Conservation (phyloP, 2,329 filamentous ascomycete species). For the Harringtonia aguacate region DNA sequence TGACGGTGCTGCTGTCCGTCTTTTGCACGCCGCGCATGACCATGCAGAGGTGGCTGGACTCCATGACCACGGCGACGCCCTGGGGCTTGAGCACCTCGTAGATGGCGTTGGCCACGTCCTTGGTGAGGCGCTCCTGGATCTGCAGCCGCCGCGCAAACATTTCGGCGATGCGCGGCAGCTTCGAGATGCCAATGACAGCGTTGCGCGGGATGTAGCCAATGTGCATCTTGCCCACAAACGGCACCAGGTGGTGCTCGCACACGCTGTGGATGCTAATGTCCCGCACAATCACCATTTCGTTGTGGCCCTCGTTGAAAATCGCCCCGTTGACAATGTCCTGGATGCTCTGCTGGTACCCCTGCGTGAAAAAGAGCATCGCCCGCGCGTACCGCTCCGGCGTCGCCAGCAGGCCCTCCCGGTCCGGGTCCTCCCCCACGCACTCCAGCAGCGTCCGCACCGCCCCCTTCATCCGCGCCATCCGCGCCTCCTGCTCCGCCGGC, state of each 20-base stretch:
- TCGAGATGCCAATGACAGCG: constrained; percentile 89
- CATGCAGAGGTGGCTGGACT: constrained; percentile 95
- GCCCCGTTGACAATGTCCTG: constrained; percentile 85
- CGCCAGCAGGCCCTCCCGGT: constrained; percentile 52
- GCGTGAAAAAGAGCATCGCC: constrained; percentile 90
- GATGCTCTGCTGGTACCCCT: constrained; percentile 93
- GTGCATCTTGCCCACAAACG: constrained; percentile 95
- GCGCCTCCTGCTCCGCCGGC: constrained; percentile 35
- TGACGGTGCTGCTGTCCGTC: constrained; percentile 76
- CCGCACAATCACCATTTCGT: constrained; percentile 95
- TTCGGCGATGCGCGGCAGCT: constrained; percentile 89
- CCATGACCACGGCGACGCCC: constrained; percentile 95
- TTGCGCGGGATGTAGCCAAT: constrained; percentile 94
- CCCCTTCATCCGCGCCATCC: constrained; percentile 47
- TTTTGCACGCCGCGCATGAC: constrained; percentile 98
- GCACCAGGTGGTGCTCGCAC: constrained; percentile 95
- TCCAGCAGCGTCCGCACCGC: constrained; percentile 58
- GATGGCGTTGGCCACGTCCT: constrained; percentile 89
- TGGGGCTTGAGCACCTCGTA: constrained; percentile 89
- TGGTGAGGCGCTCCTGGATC: constrained; percentile 92
- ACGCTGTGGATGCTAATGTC: constrained; percentile 92
- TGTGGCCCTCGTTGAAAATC: constrained; percentile 92
- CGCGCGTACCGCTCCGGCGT: constrained; percentile 85
- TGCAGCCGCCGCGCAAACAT: constrained; percentile 93
- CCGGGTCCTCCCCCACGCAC: constrained; percentile 57